These are phyloP conservation scores for Bryoerythrophyllum caledonicum DNA, from an alignment of 225 moss, liverwort and hornwort species.

Conservation along the genomic window DNA sequence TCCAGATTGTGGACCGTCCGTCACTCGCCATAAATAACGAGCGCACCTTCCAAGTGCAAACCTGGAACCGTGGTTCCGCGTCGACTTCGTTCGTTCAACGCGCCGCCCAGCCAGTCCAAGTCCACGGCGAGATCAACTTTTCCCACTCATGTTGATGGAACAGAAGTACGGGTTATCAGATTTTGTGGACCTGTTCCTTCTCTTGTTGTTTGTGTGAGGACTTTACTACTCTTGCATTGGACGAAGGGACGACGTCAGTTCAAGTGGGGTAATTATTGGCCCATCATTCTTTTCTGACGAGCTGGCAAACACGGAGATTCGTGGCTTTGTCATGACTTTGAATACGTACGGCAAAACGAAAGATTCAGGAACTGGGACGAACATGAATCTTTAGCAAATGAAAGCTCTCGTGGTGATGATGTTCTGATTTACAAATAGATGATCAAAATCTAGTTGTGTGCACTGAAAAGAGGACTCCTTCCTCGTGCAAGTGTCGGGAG, in stretches of 20 bases:
- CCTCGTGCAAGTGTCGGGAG: constrained; percentile 1
- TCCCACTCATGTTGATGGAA: no score
- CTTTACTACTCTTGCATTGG: neutral
- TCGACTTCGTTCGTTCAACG: neutral
- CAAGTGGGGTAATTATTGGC: neutral
- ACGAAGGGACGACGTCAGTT: neutral
- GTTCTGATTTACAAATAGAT: neutral
- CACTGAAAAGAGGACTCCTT: neutral
- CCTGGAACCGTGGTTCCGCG: neutral
- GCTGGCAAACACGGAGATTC: neutral
- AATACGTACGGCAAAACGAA: neutral
- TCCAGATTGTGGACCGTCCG: constrained; percentile 1
- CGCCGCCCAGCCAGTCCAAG: neutral
- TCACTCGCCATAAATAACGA: neutral
- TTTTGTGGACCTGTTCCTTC: neutral
- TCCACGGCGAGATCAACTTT: neutral
- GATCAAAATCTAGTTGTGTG: neutral
- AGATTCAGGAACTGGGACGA: neutral
- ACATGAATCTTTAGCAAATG: neutral
- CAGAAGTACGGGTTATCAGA: no score
- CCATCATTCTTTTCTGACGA: neutral
- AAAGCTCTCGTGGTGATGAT: neutral
- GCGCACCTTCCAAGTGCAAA: neutral
- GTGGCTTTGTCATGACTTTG: neutral
- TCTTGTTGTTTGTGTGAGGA: neutral